phyloP scores from a whole-genome alignment of 2,329 filamentous ascomycete genomes.

The Stachybotrys echinatus region DNA sequence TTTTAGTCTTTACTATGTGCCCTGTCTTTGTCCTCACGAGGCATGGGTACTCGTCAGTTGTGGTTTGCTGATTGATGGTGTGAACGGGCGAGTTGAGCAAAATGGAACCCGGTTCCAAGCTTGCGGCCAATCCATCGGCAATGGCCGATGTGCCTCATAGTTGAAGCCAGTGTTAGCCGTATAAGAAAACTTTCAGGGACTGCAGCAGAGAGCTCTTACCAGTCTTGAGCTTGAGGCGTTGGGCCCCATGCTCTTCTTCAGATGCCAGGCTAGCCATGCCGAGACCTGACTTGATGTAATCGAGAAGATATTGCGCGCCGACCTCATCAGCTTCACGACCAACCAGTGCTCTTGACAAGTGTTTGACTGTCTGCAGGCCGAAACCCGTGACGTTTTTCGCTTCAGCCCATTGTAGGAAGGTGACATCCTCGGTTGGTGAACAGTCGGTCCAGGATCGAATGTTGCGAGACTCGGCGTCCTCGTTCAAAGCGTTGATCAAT shows the following conservation, averaged over 20 bases:
- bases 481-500: neutral
- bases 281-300: conserved; percentile 9
- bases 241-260: conserved; percentile 6
- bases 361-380: neutral
- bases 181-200: no score
- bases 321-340: conserved; percentile 7
- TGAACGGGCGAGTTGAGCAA: no score
- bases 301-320: conserved; percentile 8
- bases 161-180: neutral
- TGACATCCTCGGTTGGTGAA: neutral
- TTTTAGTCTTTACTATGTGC: no score
- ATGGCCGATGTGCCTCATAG: neutral
- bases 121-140: conserved; percentile 7
- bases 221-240: conserved; percentile 6
- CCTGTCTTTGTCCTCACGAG: no score
- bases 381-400: neutral
- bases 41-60: no score
- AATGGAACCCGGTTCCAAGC: no score
- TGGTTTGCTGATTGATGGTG: no score
- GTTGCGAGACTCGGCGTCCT: neutral
- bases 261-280: conserved; percentile 4
- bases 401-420: neutral
- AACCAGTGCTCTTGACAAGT: conserved; percentile 1
- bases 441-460: neutral
- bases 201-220: conserved; percentile 1